phyloP scores from a whole-genome alignment of 345 rosid genomes.

The Isatis tinctoria region DNA sequence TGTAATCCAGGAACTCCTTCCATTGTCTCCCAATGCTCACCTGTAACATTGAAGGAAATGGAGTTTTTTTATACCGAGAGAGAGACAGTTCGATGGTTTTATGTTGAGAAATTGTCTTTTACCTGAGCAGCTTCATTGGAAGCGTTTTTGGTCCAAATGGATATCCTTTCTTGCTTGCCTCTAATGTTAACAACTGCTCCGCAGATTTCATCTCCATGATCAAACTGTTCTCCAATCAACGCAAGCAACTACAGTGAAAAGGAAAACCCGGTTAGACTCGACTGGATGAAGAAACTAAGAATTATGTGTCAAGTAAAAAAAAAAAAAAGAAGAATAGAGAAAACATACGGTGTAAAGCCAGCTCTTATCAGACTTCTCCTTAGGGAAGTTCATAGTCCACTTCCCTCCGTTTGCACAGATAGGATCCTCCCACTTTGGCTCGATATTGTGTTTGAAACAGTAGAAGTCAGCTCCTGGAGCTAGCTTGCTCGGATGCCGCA shows the following conservation, averaged over 20 bases:
- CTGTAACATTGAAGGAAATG: slow-evolving; percentile 32
- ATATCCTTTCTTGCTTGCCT: slow-evolving; percentile 56
- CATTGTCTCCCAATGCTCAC: slow-evolving; percentile 85
- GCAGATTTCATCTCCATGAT: slow-evolving; percentile 89
- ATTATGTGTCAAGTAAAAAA: background rate
- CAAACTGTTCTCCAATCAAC: slow-evolving; percentile 94
- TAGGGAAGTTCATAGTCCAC: slow-evolving; percentile 59
- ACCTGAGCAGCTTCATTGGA: slow-evolving; percentile 91
- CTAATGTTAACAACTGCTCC: slow-evolving; percentile 87
- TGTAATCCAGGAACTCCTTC: slow-evolving; percentile 80
- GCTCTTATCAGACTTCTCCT: slow-evolving; percentile 59
- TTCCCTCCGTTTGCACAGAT: slow-evolving; percentile 92
- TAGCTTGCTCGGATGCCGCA: slow-evolving; percentile 71
- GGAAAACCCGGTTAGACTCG: background rate
- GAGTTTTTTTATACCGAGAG: background rate
- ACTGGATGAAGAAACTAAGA: background rate
- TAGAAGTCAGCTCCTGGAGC: slow-evolving; percentile 57
- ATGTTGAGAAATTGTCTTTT: background rate
- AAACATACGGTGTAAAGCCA: slow-evolving; percentile 76
- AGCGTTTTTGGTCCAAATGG: slow-evolving; percentile 93
- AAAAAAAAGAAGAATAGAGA: background rate
- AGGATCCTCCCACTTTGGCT: slow-evolving; percentile 99
- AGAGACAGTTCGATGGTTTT: background rate
- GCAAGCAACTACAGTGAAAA: slow-evolving; percentile 50
- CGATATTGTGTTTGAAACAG: slow-evolving; percentile 84